Conservation (phyloP, 306 rosid genomes). For the Ormosia semicastrata region DNA sequence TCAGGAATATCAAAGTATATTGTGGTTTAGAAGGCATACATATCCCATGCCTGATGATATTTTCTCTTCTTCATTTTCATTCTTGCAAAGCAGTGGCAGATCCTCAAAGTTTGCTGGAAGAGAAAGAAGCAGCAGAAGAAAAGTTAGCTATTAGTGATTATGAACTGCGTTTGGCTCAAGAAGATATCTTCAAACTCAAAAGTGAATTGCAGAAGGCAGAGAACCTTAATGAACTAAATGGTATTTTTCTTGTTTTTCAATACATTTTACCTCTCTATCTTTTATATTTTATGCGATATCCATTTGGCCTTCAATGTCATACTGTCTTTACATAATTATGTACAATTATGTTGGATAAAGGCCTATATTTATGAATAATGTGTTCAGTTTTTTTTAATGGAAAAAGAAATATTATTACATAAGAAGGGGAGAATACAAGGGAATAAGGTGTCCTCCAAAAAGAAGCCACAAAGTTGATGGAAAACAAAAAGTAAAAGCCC, state of each 20-base stretch:
- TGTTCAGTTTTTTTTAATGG: neutral
- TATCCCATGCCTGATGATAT: neutral
- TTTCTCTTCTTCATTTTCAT: conserved; percentile 15
- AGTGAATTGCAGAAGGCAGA: conserved; percentile 65
- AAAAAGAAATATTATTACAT: neutral
- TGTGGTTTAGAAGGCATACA: neutral
- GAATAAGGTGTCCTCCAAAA: neutral
- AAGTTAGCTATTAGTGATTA: conserved; percentile 87
- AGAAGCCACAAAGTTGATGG: neutral
- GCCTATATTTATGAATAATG: neutral
- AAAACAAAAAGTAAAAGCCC: neutral
- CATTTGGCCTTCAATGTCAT: neutral
- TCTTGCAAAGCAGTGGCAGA: conserved; percentile 75
- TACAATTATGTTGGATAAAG: neutral
- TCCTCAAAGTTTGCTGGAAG: conserved; percentile 87
- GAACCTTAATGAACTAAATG: conserved; percentile 38
- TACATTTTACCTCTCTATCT: neutral
- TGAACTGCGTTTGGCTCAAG: conserved; percentile 91
- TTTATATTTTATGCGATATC: conserved; percentile 15
- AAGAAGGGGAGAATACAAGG: neutral
- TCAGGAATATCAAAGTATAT: neutral
- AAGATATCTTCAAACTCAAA: conserved; percentile 73
- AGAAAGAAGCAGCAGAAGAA: conserved; percentile 77
- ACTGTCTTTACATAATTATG: conserved; percentile 4
- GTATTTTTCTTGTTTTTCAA: conserved; percentile 41